Percentiles rank a stretch among this genome's conserved stretches.
Conservation (phyloP, 2,329 filamentous ascomycete species). For the Ophiosphaerella korrae region DNA sequence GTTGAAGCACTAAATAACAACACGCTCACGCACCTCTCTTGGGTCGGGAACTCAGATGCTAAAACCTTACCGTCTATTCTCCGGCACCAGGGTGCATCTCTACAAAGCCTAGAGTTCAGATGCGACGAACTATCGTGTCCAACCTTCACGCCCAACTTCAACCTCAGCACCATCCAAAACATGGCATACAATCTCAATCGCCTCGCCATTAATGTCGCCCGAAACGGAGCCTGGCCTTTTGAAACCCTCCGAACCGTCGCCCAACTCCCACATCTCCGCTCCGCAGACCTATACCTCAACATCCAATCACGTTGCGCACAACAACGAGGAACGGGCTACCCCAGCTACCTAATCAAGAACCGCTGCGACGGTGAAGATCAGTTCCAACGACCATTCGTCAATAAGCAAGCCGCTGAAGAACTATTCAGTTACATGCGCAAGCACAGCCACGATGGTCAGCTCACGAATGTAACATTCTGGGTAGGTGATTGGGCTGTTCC, state of each 20-base stretch:
- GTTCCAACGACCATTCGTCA: constrained; percentile 9
- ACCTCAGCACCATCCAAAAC: constrained; percentile 4
- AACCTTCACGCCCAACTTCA: not conserved
- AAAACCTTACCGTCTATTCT: constrained; percentile 6
- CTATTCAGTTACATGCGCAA: constrained; percentile 15
- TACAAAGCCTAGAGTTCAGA: constrained; percentile 9
- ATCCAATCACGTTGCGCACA: constrained; percentile 11
- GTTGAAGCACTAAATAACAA: constrained; percentile 7
- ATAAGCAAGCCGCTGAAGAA: constrained; percentile 6
- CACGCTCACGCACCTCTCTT: constrained; percentile 10
- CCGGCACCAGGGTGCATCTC: constrained; percentile 11
- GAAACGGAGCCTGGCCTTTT: constrained; percentile 22
- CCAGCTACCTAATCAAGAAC: not conserved
- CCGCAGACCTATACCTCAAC: constrained; percentile 15
- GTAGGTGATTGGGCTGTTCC: constrained; percentile 15
- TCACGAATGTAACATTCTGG: constrained; percentile 15
- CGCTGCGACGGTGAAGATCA: constrained; percentile 8
- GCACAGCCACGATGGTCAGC: constrained; percentile 5
- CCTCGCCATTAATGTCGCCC: constrained; percentile 15
- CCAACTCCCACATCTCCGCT: constrained; percentile 7
- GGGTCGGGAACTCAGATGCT: not conserved
- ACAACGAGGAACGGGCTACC: not conserved
- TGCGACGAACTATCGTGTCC: not conserved
- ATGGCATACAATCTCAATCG: constrained; percentile 10
- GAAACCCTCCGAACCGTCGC: constrained; percentile 7